Base-by-base conservation (phyloP, 2,329 filamentous ascomycete genomes). In the Sporothrix brunneoviolacea region DNA sequence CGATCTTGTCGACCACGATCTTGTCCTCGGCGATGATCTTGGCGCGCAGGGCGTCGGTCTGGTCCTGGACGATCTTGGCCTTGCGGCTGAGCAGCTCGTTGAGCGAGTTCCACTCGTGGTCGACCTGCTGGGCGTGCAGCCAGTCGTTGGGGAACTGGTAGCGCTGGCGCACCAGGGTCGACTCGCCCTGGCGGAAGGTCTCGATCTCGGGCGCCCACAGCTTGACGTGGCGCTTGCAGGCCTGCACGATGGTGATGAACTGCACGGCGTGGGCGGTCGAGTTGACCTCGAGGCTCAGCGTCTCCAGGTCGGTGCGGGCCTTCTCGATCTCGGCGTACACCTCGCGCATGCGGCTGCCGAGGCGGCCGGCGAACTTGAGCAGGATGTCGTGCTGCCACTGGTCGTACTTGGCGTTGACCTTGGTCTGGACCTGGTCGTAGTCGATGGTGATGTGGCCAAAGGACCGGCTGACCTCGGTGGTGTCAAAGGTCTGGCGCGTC, bases 381-480 rank as follows among this genome's bases (percentile, higher is more conserved):
- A 97, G 75, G 50, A 98, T 95, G 58, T 99, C 93, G 61, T 96
- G 89, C 67, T 99, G 93, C 93, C 94, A 98, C 66, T 97, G 91
- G 64, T 99, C 94, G 64, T 98, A 99, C 67, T 97, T 98, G 60
- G 90, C 89, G 62, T 97, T 98, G 66, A 99, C 93, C 68, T 95
- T 96, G 51, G 91, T 89, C 68, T 98, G 94, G 0, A 98, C 93
- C 67, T 98, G 94, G 61, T 97, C 93, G 62, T 98, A 98, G 65
- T 98, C 91, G 62, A 99, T 90, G 4, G 86, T 89, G 48, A 97
- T 83, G 66, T 95, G 91, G 4, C 93, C 93, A 64, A 99, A 98
- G 1, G 86, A 86, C 35, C 88, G 86, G 66, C 86, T 93, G 57
- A 94, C 88, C 64, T 96, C 93, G 8, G 91, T 94, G 1, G 91